Evolutionary conservation across 2,329 filamentous ascomycete species (phyloP).

Genomic region (Colletotrichum higginsianum): DNA sequence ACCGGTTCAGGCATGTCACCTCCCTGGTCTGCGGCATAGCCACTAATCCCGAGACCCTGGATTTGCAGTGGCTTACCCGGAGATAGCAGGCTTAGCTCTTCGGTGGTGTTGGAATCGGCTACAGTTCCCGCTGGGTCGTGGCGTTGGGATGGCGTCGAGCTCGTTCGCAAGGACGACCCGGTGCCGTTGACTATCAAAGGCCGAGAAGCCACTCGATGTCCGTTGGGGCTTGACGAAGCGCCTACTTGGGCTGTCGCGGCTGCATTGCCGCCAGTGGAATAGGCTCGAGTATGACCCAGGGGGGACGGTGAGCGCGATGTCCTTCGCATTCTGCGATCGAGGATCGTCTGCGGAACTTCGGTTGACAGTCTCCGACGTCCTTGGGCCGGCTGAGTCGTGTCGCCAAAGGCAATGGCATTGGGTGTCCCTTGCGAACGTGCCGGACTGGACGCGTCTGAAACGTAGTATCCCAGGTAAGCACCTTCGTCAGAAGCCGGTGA

Average conservation of each 20-base stretch:
- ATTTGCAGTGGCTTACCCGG: constrained; percentile 51
- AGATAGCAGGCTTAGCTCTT: constrained; percentile 43
- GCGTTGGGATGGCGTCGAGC: constrained; percentile 46
- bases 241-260: constrained; percentile 57
- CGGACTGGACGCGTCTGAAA: constrained; percentile 51
- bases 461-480: constrained; percentile 56
- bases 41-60: constrained; percentile 39
- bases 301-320: constrained; percentile 71
- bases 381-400: constrained; percentile 58
- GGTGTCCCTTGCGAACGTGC: constrained; percentile 47
- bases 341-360: constrained; percentile 67
- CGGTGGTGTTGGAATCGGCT: constrained; percentile 41
- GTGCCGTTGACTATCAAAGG: constrained; percentile 71
- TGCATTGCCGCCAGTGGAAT: constrained; percentile 56
- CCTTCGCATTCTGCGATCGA: constrained; percentile 67
- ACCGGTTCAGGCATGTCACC: constrained; percentile 29
- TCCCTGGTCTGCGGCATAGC: constrained; percentile 15
- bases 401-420: constrained; percentile 64
- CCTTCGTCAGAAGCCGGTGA: constrained; percentile 66
- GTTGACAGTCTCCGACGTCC: constrained; percentile 65
- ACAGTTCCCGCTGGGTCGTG: constrained; percentile 1
- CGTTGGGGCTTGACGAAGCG: constrained; percentile 55
- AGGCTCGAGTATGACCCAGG: constrained; percentile 63
- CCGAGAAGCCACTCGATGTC: constrained; percentile 54
- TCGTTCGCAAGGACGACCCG: constrained; percentile 59